A percentile compares a stretch with the other conserved stretches of the same genome.
Evolutionary conservation across 192 early-diverging fungal species (phyloP).

Genomic region (Backusella morwellensis): DNA sequence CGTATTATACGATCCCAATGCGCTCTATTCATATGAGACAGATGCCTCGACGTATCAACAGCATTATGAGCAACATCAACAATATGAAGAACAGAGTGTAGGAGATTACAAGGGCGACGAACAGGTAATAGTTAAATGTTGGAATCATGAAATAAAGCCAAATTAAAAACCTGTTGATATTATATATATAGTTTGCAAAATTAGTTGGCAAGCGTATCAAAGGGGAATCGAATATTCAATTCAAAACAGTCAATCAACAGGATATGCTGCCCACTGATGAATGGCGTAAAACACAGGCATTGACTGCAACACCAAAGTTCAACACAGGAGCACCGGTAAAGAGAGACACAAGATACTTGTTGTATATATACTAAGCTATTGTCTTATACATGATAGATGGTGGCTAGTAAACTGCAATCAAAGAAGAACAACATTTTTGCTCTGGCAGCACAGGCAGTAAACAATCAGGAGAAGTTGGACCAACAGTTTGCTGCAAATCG

Average conservation of each 20-base stretch:
- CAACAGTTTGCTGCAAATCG: conserved; percentile 61
- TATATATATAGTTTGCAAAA: conserved; percentile 8
- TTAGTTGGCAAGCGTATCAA: conserved; percentile 26
- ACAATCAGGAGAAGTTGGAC: conserved; percentile 57
- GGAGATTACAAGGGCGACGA: neutral
- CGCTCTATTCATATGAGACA: conserved; percentile 24
- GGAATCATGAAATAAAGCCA: neutral
- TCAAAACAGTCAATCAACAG: conserved; percentile 26
- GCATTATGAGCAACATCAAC: conserved; percentile 17
- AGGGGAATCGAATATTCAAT: conserved; percentile 20
- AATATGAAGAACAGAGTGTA: conserved; percentile 2
- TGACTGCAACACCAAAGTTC: conserved; percentile 21
- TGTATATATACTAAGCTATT: too few relatives aligned
- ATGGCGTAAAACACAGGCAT: conserved; percentile 17
- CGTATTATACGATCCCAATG: conserved; percentile 29
- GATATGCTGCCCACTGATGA: conserved; percentile 29
- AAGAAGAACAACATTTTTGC: conserved; percentile 80
- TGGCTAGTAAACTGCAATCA: conserved; percentile 58
- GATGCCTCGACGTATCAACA: conserved; percentile 27
- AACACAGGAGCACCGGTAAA: neutral
- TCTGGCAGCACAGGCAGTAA: conserved; percentile 70
- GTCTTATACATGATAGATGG: conserved; percentile 19
- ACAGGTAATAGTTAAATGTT: conserved; percentile 4
- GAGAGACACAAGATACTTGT: neutral
- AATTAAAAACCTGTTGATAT: neutral